Evolutionary conservation across 1,139 yeast species (phyloP).

Genomic region (Nakaseomyces sp.): DNA sequence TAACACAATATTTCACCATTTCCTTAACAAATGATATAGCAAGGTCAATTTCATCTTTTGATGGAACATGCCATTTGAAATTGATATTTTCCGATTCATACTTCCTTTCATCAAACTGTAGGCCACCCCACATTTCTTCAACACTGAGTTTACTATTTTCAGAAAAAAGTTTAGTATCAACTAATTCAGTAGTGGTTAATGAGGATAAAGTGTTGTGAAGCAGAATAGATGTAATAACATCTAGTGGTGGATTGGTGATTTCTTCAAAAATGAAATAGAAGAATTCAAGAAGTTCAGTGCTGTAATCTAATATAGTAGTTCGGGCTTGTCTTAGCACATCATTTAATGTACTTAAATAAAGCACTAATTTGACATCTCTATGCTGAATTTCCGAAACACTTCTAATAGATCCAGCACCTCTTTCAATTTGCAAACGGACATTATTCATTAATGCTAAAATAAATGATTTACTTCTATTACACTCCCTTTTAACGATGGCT

Average conservation of each 20-base stretch:
- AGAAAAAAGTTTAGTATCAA: constrained; percentile 48
- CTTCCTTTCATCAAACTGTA: constrained; percentile 44
- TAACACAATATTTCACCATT: constrained; percentile 33
- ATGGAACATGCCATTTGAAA: constrained; percentile 73
- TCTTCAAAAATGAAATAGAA: constrained; percentile 44
- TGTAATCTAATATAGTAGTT: constrained; percentile 38
- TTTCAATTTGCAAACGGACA: constrained; percentile 63
- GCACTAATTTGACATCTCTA: constrained; percentile 66
- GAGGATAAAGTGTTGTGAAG: constrained; percentile 62
- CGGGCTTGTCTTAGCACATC: constrained; percentile 69
- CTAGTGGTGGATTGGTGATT: constrained; percentile 63
- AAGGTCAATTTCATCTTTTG: constrained; percentile 45
- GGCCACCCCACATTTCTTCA: constrained; percentile 64
- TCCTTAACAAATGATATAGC: constrained; percentile 52
- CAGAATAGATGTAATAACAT: constrained; percentile 37
- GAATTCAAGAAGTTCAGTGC: constrained; percentile 42
- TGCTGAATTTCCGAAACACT: constrained; percentile 62
- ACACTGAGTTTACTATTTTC: constrained; percentile 32
- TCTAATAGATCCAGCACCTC: constrained; percentile 76
- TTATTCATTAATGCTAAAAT: constrained; percentile 26
- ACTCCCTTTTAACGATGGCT: constrained; percentile 52
- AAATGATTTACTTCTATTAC: constrained; percentile 32
- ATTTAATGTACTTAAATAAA: constrained; percentile 64
- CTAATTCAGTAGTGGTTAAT: constrained; percentile 49
- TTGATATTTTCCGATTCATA: constrained; percentile 38